Evolutionary conservation across 495 filamentous ascomycete genomes (phyloP).

Genomic region (Penicillium egyptiacum): DNA sequence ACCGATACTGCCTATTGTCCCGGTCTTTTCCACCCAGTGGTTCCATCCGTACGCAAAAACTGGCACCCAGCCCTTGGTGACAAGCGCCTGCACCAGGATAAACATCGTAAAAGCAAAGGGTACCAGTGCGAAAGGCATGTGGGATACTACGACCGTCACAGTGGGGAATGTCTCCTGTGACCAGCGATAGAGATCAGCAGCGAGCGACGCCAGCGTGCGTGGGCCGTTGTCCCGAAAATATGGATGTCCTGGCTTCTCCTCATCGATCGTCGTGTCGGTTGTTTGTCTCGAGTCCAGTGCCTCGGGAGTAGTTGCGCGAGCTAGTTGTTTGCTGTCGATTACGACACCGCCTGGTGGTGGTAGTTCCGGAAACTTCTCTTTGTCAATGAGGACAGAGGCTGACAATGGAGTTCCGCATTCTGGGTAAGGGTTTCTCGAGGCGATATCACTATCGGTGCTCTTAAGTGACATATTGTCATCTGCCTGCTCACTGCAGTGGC

Average conservation of each 20-base stretch:
- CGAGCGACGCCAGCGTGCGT: conserved; percentile 49
- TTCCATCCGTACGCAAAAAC: conserved; percentile 69
- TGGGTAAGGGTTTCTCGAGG: not conserved
- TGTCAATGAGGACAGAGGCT: conserved; percentile 9
- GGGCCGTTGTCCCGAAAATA: conserved; percentile 6
- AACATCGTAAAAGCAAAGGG: conserved; percentile 70
- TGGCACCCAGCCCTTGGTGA: conserved; percentile 65
- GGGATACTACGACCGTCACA: conserved; percentile 55
- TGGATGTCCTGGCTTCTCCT: conserved; percentile 14
- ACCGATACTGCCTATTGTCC: conserved; percentile 60
- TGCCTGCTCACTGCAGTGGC: not conserved
- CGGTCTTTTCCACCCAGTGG: conserved; percentile 64
- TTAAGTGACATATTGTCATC: not conserved
- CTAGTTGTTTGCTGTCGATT: not conserved
- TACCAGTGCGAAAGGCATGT: conserved; percentile 61
- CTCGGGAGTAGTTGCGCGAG: conserved; percentile 9
- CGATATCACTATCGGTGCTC: conserved; percentile 1
- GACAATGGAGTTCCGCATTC: conserved; percentile 12
- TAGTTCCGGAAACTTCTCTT: conserved; percentile 17
- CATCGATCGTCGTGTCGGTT: conserved; percentile 11
- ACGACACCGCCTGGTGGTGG: not conserved
- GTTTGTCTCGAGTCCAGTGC: conserved; percentile 4
- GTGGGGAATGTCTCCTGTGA: conserved; percentile 66
- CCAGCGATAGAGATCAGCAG: conserved; percentile 49
- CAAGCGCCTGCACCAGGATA: conserved; percentile 63